Base-by-base conservation (phyloP, 2,329 filamentous ascomycete species). In the Hypomyces perniciosus region DNA sequence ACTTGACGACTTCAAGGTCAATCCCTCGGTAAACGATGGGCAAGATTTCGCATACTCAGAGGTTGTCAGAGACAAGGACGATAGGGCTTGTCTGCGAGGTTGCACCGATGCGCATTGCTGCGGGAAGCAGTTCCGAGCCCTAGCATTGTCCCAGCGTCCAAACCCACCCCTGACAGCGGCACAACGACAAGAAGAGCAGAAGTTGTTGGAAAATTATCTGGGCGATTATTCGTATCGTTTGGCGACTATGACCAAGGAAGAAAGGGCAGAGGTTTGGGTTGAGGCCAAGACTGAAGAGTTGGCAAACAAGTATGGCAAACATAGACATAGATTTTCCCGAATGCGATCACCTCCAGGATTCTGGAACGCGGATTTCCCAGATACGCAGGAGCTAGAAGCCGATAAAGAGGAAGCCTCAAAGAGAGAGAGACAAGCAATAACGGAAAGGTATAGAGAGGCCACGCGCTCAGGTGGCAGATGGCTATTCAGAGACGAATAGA, bases 301-400 rank as follows among this genome's bases (percentile, higher is more conserved):
- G 56, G 86, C 91, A 1, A 84, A 91, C 61, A 78, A 80, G 54
- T 83, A 81, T 65, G 90, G 90, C 5, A 89, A 78, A 63, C 91
- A 96, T 68, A 79, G 86, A 50, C 80, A 92, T 59, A 77, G 83
- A 29, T 90, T 86, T 66, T 80, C 84, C 53, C 79, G 90, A 46
- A 77, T 80, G 55, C 75, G 72, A 41, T 89, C 86, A 8, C 91
- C 93, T 9, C 89, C 90, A 2, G 91, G 90, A 0, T 97, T 89
- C 65, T 99, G 93, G 93, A 78, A 88, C 48, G 79, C 86, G 2
- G 92, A 95, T 59, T 95, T 99, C 65, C 91, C 92, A 1, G 83
- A 74, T 28, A 96, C 93, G 1, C 93, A 97, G 65, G 88, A 96
- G 67, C 69, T 84, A 29, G 73, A 80, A 58, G 72, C 75, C 47